phyloP scores from a whole-genome alignment of 257 asterid species.

The Jacaranda mimosifolia region DNA sequence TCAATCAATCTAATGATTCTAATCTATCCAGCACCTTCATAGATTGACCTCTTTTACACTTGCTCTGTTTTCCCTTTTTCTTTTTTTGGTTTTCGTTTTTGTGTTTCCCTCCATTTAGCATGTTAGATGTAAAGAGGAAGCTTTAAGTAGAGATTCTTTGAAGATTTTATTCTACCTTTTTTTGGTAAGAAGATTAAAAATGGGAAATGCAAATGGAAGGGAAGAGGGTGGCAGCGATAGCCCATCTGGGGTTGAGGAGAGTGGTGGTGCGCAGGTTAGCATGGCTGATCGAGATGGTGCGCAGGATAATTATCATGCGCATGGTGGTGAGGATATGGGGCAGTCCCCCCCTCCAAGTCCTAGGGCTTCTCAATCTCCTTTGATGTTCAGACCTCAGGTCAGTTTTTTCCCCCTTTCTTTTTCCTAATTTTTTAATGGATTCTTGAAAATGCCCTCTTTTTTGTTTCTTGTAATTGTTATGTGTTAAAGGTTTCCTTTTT shows the following conservation, averaged over 20 bases:
- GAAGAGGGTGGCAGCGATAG: constrained; percentile 59
- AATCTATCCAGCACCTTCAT: not conserved
- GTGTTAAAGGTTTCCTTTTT: not conserved
- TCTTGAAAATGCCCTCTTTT: constrained; percentile 10
- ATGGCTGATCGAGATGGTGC: constrained; percentile 41
- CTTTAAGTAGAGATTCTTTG: constrained; percentile 35
- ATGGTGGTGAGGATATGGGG: constrained; percentile 64
- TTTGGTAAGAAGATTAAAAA: constrained; percentile 32
- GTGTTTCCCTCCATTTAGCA: constrained; percentile 10
- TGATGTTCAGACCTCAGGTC: constrained; percentile 86
- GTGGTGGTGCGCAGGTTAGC: constrained; percentile 40
- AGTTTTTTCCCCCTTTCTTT: not conserved
- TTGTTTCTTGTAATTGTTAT: constrained; percentile 15
- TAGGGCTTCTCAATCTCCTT: constrained; percentile 76
- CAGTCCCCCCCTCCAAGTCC: constrained; percentile 89
- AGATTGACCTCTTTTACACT: constrained; percentile 1
- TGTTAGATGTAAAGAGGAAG: constrained; percentile 23
- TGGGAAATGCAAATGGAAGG: constrained; percentile 88
- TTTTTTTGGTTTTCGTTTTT: not conserved
- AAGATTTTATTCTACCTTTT: constrained; percentile 26
- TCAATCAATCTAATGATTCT: constrained; percentile 7
- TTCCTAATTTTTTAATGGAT: not conserved
- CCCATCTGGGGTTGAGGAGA: constrained; percentile 51
- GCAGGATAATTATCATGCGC: constrained; percentile 33
- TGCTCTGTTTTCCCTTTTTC: not conserved